phyloP scores from a whole-genome alignment of 1,284 basidiomycete genomes.

The Amylostereum areolatum region DNA sequence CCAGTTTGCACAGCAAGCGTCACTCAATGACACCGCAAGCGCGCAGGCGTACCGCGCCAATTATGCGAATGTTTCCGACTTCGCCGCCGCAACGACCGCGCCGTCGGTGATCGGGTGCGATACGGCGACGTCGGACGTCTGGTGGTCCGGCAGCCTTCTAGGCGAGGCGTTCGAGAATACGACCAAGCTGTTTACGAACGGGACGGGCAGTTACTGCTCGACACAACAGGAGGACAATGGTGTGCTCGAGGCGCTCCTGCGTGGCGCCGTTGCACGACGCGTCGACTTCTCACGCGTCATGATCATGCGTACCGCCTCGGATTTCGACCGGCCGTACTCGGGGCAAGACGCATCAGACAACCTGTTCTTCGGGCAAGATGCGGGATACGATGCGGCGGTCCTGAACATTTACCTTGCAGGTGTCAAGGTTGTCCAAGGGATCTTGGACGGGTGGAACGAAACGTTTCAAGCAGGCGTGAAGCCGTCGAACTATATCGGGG shows the following conservation, averaged over 20 bases:
- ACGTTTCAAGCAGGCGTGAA: conserved; percentile 21
- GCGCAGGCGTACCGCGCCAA: conserved; percentile 28
- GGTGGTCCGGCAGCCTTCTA: conserved; percentile 35
- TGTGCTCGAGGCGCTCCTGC: conserved; percentile 36
- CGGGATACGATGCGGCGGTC: conserved; percentile 19
- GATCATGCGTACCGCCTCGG: conserved; percentile 37
- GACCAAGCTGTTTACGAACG: conserved; percentile 33
- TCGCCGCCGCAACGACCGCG: conserved; percentile 17
- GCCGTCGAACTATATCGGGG: conserved; percentile 26
- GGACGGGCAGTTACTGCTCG: conserved; percentile 32
- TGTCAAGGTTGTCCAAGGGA: conserved; percentile 24
- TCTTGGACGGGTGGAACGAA: conserved; percentile 21
- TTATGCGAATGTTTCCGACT: conserved; percentile 24
- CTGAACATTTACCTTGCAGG: conserved; percentile 24
- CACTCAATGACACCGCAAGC: conserved; percentile 28
- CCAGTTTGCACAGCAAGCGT: conserved; percentile 25
- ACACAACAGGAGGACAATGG: conserved; percentile 48
- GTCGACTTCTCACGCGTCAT: conserved; percentile 41
- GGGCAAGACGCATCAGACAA: conserved; percentile 20
- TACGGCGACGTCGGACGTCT: conserved; percentile 37
- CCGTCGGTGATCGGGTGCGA: conserved; percentile 32
- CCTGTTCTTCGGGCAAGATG: conserved; percentile 13
- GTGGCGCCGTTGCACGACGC: conserved; percentile 29
- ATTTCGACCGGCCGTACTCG: conserved; percentile 36
- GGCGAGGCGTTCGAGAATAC: conserved; percentile 35